These are phyloP conservation scores for Biscogniauxia sp. DNA, from an alignment of 2,329 filamentous ascomycete species.

Conservation along the genomic window DNA sequence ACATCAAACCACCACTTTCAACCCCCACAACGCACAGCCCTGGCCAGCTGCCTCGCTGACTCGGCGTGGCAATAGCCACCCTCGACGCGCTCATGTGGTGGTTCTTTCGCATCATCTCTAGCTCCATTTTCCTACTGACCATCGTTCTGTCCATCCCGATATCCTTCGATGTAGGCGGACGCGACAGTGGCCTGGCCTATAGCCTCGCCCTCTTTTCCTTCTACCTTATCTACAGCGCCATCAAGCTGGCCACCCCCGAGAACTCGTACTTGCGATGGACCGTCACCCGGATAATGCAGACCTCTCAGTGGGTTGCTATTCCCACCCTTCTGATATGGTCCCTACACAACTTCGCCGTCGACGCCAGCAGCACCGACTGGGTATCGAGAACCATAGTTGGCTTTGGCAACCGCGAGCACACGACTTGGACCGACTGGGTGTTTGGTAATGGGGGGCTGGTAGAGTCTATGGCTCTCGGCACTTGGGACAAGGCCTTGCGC, in stretches of 20 bases:
- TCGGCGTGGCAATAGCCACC: conserved; percentile 35
- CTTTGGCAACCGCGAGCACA: conserved; percentile 57
- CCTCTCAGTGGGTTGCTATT: conserved; percentile 83
- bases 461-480: conserved; percentile 75
- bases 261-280: conserved; percentile 71
- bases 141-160: conserved; percentile 95
- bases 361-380: conserved; percentile 76
- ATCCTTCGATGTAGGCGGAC: conserved; percentile 95
- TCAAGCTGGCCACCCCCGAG: conserved; percentile 79
- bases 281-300: conserved; percentile 65
- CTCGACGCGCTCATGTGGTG: conserved; percentile 68
- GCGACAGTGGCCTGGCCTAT: conserved; percentile 90
- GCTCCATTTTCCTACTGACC: conserved; percentile 81
- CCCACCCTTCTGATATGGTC: conserved; percentile 90
- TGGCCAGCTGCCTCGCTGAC: conserved; percentile 33
- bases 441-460: conserved; percentile 83
- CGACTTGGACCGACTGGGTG: conserved; percentile 77
- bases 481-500: conserved; percentile 83
- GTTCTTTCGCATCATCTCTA: conserved; percentile 77
- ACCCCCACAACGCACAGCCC: conserved; percentile 17
- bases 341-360: conserved; percentile 90
- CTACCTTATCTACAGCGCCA: conserved; percentile 82
- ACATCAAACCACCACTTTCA: too few relatives aligned
- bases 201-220: conserved; percentile 85
- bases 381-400: conserved; percentile 74